These are phyloP conservation scores for Ascosphaera aggregata DNA, from an alignment of 2,329 filamentous ascomycete genomes.

Conservation along the genomic window DNA sequence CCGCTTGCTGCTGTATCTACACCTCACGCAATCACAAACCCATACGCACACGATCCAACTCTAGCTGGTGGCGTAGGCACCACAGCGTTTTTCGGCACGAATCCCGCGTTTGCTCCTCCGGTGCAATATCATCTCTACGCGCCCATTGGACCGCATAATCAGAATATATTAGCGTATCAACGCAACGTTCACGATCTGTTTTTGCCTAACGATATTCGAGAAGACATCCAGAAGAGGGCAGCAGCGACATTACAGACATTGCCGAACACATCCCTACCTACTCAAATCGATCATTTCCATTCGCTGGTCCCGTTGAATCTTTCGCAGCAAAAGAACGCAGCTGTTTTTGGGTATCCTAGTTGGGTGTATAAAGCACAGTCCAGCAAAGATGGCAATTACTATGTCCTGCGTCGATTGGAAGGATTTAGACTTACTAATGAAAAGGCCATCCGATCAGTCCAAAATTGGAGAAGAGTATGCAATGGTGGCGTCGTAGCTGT, in stretches of 20 bases:
- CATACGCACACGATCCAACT: conserved; percentile 50
- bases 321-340: conserved; percentile 51
- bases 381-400: conserved; percentile 69
- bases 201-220: conserved; percentile 60
- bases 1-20: conserved; percentile 19
- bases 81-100: conserved; percentile 40
- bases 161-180: conserved; percentile 67
- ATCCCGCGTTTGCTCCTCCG: conserved; percentile 38
- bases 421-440: conserved; percentile 77
- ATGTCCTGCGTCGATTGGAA: conserved; percentile 68
- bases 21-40: conserved; percentile 31
- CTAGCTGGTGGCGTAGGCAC: conserved; percentile 26
- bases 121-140: conserved; percentile 87
- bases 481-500: conserved; percentile 66
- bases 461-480: conserved; percentile 69
- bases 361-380: conserved; percentile 94
- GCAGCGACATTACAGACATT: conserved; percentile 70
- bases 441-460: conserved; percentile 62
- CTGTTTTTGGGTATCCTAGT: conserved; percentile 65
- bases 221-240: conserved; percentile 72
- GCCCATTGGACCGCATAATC: conserved; percentile 58
- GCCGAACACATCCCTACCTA: conserved; percentile 45
- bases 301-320: conserved; percentile 78
- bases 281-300: conserved; percentile 65
- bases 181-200: conserved; percentile 79